Percentiles rank a stretch among this genome's conserved stretches.
Conservation (phyloP, 768 basidiomycete genomes). For the Podaxis sp. region DNA sequence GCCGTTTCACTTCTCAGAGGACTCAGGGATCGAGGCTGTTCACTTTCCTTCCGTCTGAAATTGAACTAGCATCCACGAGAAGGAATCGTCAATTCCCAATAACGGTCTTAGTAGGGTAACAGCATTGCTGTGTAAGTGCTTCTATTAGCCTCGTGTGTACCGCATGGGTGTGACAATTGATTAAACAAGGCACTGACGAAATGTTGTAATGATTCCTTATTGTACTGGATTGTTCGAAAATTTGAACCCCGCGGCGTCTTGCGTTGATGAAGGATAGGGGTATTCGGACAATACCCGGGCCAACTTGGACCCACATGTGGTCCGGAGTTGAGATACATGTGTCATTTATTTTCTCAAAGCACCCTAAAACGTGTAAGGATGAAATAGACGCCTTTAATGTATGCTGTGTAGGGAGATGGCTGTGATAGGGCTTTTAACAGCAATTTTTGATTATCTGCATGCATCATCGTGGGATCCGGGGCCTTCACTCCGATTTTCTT, state of each 20-base stretch:
- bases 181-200: background rate
- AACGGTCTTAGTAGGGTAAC: background rate
- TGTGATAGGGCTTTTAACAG: background rate
- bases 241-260: background rate
- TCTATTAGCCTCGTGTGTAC: conserved; percentile 1
- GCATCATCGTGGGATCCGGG: too few species aligned
- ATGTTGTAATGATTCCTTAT: background rate
- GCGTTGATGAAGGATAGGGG: conserved; percentile 1
- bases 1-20: too few species aligned
- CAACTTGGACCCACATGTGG: conserved; percentile 6
- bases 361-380: background rate
- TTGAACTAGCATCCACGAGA: background rate
- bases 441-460: background rate
- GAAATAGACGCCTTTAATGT: background rate
- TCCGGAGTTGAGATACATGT: background rate
- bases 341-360: background rate
- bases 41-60: background rate
- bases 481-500: too few species aligned
- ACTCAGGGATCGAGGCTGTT: background rate
- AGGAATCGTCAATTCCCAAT: background rate
- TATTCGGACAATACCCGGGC: background rate
- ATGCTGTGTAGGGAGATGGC: background rate
- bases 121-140: background rate
- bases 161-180: background rate
- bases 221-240: background rate